phyloP scores from a whole-genome alignment of 257 asterid species.

The Apocynum venetum region DNA sequence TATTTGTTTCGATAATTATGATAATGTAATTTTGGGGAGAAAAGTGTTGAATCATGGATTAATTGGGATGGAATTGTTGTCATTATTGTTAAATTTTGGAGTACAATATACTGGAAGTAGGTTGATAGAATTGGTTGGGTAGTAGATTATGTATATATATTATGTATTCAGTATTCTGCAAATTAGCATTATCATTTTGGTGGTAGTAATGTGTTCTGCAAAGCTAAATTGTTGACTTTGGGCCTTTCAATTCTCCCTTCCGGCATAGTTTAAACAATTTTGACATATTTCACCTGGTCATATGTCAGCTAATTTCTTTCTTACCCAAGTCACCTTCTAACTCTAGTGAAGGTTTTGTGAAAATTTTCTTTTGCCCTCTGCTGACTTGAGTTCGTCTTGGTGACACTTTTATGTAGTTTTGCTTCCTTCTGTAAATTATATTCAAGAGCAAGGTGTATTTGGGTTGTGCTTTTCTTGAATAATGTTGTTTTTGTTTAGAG shows the following conservation, averaged over 20 bases:
- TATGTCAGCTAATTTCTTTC: not conserved
- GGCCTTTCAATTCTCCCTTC: not conserved
- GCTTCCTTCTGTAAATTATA: not conserved
- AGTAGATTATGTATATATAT: not conserved
- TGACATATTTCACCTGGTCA: not conserved
- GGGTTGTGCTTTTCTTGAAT: not conserved
- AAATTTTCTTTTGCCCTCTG: not conserved
- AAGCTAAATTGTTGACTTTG: not conserved
- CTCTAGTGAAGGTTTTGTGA: not conserved
- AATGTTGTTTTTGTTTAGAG: not conserved
- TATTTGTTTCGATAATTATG: not conserved
- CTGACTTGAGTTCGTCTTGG: not conserved
- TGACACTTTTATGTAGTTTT: not conserved
- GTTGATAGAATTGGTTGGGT: not conserved
- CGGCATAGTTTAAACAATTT: not conserved
- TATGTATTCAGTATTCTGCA: not conserved
- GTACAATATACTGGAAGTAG: not conserved
- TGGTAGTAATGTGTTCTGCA: not conserved
- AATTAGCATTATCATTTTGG: not conserved
- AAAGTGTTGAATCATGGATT: not conserved
- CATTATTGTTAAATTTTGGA: not conserved
- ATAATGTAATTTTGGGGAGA: not conserved
- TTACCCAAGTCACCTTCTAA: not conserved
- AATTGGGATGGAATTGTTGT: not conserved
- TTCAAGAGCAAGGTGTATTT: not conserved